Percentiles rank a stretch among this genome's conserved stretches.
Conservation (phyloP, 2,329 filamentous ascomycete species). For the Pseudogymnoascus sp. region DNA sequence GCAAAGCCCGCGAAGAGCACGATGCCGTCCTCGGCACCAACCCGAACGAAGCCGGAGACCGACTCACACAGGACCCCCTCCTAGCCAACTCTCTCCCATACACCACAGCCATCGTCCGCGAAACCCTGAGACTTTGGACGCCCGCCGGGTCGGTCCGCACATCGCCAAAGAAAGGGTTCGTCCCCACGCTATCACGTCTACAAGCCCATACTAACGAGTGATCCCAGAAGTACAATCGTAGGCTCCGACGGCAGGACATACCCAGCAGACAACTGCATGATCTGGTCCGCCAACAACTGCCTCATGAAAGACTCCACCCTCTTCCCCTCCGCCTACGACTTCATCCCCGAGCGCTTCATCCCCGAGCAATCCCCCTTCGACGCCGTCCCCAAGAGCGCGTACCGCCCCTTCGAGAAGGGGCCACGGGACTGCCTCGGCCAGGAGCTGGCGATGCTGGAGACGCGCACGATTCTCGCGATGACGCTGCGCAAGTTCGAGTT, state of each 20-base stretch:
- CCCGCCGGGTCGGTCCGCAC: slow-evolving; percentile 9
- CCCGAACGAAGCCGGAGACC: neutral
- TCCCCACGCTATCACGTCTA: too few species aligned
- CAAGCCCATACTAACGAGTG: neutral
- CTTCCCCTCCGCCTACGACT: neutral
- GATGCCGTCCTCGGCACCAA: slow-evolving; percentile 16
- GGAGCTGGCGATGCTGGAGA: slow-evolving; percentile 40
- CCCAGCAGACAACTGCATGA: slow-evolving; percentile 5
- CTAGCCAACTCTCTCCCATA: slow-evolving; percentile 16
- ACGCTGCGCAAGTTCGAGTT: slow-evolving; percentile 41
- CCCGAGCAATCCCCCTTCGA: neutral
- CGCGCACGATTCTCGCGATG: slow-evolving; percentile 38
- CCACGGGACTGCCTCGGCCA: slow-evolving; percentile 48
- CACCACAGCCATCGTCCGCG: slow-evolving; percentile 18
- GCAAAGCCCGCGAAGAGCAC: slow-evolving; percentile 16
- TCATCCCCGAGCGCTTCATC: slow-evolving; percentile 14
- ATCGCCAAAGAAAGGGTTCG: neutral
- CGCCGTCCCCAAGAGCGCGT: neutral
- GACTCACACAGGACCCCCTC: slow-evolving; percentile 11
- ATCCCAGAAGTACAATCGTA: neutral
- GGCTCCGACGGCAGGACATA: neutral
- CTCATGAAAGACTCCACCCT: neutral
- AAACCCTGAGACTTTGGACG: slow-evolving; percentile 16
- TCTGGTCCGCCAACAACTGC: slow-evolving; percentile 1
- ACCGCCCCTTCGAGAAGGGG: slow-evolving; percentile 42